A percentile compares a stretch with the other conserved stretches of the same genome.
phyloP scores from a whole-genome alignment of 129 eudicot species.

The Arctium minus region DNA sequence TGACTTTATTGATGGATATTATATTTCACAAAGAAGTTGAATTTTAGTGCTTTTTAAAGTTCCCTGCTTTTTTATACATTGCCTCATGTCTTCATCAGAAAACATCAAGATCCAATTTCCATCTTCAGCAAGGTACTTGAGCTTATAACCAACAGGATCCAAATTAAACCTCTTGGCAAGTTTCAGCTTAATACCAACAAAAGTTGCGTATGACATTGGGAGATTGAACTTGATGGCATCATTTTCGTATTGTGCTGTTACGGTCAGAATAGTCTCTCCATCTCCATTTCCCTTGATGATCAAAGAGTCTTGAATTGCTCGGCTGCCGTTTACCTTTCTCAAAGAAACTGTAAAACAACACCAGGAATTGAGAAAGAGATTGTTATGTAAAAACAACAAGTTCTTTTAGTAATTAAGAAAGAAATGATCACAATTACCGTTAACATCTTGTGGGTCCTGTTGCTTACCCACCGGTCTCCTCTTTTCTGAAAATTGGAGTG shows the following conservation, averaged over 20 bases:
- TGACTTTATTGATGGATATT: too few relatives aligned
- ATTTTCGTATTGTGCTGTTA: constrained; percentile 8
- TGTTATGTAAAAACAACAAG: too few relatives aligned
- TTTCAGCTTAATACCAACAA: not conserved
- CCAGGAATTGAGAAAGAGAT: too few relatives aligned
- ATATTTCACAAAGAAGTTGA: too few relatives aligned
- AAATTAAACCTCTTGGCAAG: constrained; percentile 20
- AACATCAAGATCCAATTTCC: constrained; percentile 21
- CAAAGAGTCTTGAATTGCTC: not conserved
- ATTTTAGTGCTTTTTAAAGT: not conserved
- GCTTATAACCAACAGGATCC: not conserved
- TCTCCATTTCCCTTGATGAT: not conserved
- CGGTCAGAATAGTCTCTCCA: not conserved
- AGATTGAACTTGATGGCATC: constrained; percentile 16
- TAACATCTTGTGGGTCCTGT: not conserved
- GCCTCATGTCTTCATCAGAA: constrained; percentile 24
- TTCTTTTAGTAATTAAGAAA: too few relatives aligned
- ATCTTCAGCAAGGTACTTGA: constrained; percentile 21
- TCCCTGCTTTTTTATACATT: not conserved
- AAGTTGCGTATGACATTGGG: constrained; percentile 12
- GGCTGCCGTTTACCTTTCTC: not conserved
- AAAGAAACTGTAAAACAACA: too few relatives aligned
- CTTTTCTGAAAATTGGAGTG: not conserved
- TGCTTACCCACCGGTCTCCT: not conserved
- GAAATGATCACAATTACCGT: too few relatives aligned